These are phyloP conservation scores for Pseudogymnoascus sp. DNA, from an alignment of 2,329 filamentous ascomycete genomes.

Conservation along the genomic window DNA sequence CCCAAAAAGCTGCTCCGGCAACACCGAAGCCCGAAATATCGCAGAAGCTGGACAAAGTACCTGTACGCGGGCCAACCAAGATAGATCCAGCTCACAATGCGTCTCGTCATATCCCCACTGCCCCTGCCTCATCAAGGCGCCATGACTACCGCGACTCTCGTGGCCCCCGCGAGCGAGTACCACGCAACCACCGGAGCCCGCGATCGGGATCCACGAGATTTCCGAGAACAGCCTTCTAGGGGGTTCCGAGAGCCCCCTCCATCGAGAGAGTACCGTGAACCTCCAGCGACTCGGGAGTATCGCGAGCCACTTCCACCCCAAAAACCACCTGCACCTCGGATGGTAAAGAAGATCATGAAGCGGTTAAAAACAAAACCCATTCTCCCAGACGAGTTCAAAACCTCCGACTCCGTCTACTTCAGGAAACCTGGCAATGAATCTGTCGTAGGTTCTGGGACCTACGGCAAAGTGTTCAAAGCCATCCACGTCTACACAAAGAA, in stretches of 20 bases:
- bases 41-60: constrained; percentile 57
- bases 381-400: constrained; percentile 63
- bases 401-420: constrained; percentile 86
- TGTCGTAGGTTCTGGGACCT: constrained; percentile 90
- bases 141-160: constrained; percentile 17
- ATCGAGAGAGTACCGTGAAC: constrained; percentile 1
- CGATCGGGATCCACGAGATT: not conserved
- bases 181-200: too few relatives aligned
- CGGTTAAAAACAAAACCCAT: constrained; percentile 65
- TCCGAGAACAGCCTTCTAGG: not conserved
- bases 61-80: constrained; percentile 17
- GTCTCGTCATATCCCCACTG: constrained; percentile 43
- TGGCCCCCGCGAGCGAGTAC: not conserved
- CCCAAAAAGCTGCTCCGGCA: constrained; percentile 51
- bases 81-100: constrained; percentile 4
- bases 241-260: not conserved
- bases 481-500: constrained; percentile 84
- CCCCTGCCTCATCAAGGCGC: constrained; percentile 45
- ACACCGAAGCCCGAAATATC: constrained; percentile 59
- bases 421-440: constrained; percentile 96
- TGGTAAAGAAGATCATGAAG: constrained; percentile 62
- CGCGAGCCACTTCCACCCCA: constrained; percentile 31
- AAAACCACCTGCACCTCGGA: constrained; percentile 39
- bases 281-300: not conserved
- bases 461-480: constrained; percentile 94